Base-by-base conservation (phyloP, 768 basidiomycete genomes). In the Coprinellus micaceus region DNA sequence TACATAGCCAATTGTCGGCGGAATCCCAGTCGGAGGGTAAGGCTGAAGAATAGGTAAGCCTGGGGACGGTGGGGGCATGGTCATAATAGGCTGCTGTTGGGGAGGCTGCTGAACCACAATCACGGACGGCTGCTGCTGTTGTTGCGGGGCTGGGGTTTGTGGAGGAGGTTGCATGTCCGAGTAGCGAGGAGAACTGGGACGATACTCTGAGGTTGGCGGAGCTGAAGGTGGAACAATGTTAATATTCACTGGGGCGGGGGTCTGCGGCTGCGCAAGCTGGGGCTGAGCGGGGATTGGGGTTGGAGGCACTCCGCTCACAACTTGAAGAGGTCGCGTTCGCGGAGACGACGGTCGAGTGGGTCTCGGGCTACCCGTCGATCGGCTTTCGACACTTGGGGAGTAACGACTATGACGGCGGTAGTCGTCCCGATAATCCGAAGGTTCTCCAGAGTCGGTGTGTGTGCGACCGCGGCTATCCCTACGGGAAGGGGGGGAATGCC, bases 81-180 rank as follows among this genome's bases (percentile, higher is more conserved):
- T n/a, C n/a, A n/a, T n/a, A n/a, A 67, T 36, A 10, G 61, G 49
- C 24, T 69, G 68, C 52, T 65, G 61, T 21, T 47, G 65, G 12
- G 36, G 66, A 28, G 57, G 62, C 28, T 66, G 66, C 29, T 69
- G 67, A 13, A 69, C 62, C 26, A 74, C 64, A 28, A 69, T 65
- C n/a, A 70, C 65, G 13, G 56, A 41, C 17, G 64, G 64, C 52
- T 57, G 62, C 39, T 57, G 62, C 39, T 62, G 66, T 53, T 66
- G 71, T 28, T 63, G 62, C 1, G 47, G 24, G n/a, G 47, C 21
- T 1, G 47, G n/a, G 21, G 21, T 12, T 13, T 19, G 40, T 7
- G 6, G 44, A 17, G 55, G 63, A 15, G 60, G 63, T 49, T 64
- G 67, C 33, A 61, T 36, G 41, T 61, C 68, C 19, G 66, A 65